These are phyloP conservation scores for Zygosaccharomyces gambellarensis DNA, from an alignment of 805 yeast species.

Conservation along the genomic window DNA sequence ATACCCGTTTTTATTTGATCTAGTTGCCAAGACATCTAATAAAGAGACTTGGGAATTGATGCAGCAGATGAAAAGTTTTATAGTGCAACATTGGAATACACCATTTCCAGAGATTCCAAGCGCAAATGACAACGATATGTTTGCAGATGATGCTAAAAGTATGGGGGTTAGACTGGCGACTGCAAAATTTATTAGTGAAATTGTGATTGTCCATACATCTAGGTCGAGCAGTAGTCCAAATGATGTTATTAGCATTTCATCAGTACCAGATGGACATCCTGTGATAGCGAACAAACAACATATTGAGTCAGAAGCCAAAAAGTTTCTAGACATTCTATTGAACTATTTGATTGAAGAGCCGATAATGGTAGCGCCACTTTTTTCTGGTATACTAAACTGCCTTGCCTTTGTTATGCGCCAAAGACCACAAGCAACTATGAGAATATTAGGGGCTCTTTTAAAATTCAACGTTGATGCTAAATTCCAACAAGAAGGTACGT, in stretches of 20 bases:
- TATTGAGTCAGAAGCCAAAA: conserved; percentile 68
- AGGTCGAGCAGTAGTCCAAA: conserved; percentile 18
- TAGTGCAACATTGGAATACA: conserved; percentile 59
- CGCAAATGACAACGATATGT: conserved; percentile 21
- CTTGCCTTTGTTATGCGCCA: conserved; percentile 57
- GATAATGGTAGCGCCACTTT: conserved; percentile 50
- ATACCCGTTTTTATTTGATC: conserved; percentile 45
- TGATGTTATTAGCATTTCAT: conserved; percentile 41
- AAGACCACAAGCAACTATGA: conserved; percentile 55
- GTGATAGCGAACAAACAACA: conserved; percentile 46
- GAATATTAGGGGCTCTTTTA: conserved; percentile 55
- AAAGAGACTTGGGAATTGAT: conserved; percentile 50
- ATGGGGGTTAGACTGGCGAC: conserved; percentile 61
- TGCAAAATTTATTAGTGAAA: conserved; percentile 63
- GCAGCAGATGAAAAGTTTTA: conserved; percentile 48
- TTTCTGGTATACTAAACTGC: conserved; percentile 66
- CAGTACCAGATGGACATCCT: conserved; percentile 57
- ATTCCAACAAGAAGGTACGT: conserved; percentile 42
- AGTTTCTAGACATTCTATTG: conserved; percentile 61
- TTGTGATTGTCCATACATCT: conserved; percentile 51
- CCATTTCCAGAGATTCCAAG: conserved; percentile 47
- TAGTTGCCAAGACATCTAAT: conserved; percentile 41
- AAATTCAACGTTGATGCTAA: conserved; percentile 57
- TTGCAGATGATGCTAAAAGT: conserved; percentile 42
- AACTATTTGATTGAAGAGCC: conserved; percentile 50